phyloP scores from a whole-genome alignment of 2,329 filamentous ascomycete species.

The Penicillium sp. region DNA sequence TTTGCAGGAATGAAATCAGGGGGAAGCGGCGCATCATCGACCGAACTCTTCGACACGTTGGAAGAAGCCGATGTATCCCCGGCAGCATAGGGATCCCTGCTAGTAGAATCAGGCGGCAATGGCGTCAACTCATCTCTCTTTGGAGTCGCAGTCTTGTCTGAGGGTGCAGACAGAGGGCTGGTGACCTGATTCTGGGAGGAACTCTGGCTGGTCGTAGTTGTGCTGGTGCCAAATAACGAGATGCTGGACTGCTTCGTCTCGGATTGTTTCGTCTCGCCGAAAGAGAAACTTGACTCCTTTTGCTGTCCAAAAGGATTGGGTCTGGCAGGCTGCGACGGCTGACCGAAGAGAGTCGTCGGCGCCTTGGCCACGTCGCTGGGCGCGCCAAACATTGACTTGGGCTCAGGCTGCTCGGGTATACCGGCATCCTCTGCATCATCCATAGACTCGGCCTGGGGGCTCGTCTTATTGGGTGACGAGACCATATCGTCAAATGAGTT shows the following conservation, averaged over 20 bases:
- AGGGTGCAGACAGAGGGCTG: constrained; percentile 30
- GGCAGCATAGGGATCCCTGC: constrained; percentile 42
- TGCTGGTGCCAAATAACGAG: constrained; percentile 27
- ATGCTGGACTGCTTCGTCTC: constrained; percentile 31
- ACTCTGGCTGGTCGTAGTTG: constrained; percentile 4
- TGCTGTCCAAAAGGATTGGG: neutral
- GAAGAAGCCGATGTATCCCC: constrained; percentile 48
- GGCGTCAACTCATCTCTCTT: constrained; percentile 37
- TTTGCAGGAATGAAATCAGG: constrained; percentile 19
- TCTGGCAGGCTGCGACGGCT: neutral
- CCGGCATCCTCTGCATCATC: constrained; percentile 33
- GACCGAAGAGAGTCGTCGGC: neutral
- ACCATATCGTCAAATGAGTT: constrained; percentile 40
- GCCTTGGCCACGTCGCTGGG: neutral
- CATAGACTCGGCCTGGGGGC: constrained; percentile 34
- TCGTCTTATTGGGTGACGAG: constrained; percentile 29
- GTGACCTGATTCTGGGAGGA: constrained; percentile 21
- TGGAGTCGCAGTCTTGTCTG: constrained; percentile 32
- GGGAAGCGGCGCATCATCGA: constrained; percentile 40
- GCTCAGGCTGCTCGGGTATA: constrained; percentile 17
- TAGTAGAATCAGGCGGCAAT: constrained; percentile 47
- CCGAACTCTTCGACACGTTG: constrained; percentile 38
- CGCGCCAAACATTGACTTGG: constrained; percentile 10
- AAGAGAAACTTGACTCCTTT: neutral
- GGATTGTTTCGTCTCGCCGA: constrained; percentile 26